Evolutionary conservation across 2,329 filamentous ascomycete genomes (phyloP).

Genomic region (Cercospora zeina): DNA sequence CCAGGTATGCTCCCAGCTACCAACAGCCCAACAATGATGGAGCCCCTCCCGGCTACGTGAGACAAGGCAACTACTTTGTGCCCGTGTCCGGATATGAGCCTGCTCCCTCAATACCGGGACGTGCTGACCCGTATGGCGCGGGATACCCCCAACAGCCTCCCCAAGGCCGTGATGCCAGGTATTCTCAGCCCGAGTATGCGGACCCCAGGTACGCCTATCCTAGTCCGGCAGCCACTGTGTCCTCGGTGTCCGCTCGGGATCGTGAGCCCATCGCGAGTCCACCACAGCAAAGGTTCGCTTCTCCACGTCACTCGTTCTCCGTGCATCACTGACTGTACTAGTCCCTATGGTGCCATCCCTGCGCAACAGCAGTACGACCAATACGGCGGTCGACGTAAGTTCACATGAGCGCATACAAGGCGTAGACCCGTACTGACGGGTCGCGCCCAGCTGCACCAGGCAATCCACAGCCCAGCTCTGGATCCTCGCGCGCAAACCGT

Average conservation of each 20-base stretch:
- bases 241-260: conserved; percentile 34
- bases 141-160: conserved; percentile 30
- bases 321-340: conserved; percentile 34
- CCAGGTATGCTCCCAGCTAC: conserved; percentile 35
- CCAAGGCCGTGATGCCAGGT: conserved; percentile 34
- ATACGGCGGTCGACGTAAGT: conserved; percentile 41
- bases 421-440: conserved; percentile 31
- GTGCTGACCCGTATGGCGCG: conserved; percentile 33
- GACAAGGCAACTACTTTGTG: conserved; percentile 40
- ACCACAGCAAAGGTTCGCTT: conserved; percentile 39
- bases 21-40: conserved; percentile 33
- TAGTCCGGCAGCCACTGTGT: conserved; percentile 40
- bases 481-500: conserved; percentile 24
- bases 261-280: conserved; percentile 36
- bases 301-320: conserved; percentile 9
- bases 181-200: conserved; percentile 36
- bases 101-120: conserved; percentile 30
- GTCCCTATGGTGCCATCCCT: conserved; percentile 34
- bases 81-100: conserved; percentile 36
- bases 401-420: conserved; percentile 24
- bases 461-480: conserved; percentile 20
- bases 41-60: conserved; percentile 39
- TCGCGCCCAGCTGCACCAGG: conserved; percentile 32
- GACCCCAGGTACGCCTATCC: conserved; percentile 41
- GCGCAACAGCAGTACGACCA: conserved; percentile 33